Base-by-base conservation (phyloP, 495 filamentous ascomycete species). In the Aspergillus cavernicola region DNA sequence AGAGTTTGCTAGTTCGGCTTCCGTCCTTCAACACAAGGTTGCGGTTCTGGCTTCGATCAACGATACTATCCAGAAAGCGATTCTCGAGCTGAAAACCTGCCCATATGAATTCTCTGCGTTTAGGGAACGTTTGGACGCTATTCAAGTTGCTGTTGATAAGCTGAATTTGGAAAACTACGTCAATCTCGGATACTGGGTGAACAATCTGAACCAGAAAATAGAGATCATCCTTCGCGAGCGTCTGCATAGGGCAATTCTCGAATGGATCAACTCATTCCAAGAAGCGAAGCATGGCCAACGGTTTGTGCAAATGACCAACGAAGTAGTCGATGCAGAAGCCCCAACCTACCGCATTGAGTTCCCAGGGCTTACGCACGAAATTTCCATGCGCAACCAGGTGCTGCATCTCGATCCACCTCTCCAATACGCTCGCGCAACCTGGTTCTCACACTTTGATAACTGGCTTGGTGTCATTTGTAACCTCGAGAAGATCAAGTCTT, bases 381-480 rank as follows among this genome's bases (percentile, higher is more conserved):
- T 99, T 24, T 88, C 89, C 4, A 97, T 97, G 85, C 87, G 87
- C 24, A 97, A 97, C 58, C 95, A 97, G 68, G 82, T 95, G 60
- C 93, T 99, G 44, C 95, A 92, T 59, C 80, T 99, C 22, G 92
- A 96, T 40, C 93, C 93, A 2, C 93, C 93, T 12, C 74, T 96
- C 15, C 90, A 96, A 64, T 95, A 82, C 68, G 92, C 93, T 28
- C 82, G 92, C 48, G 91, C 92, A 10, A 93, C 86, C 66, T 99
- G 95, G 95, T 87, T 96, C 58, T 80, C 80, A 6, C 91, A 97
- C 59, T 80, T 99, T 46, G 91, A 97, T 57, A 81, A 87, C 22
- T 97, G 93, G 92, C 80, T 99, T 32, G 91, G 87, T 24, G 80
- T 93, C 52, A 86, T 95, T 52, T 97, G 93, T 72, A 92, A 91